These are phyloP conservation scores for Panicum virgatum DNA, from an alignment of 202 grass and related monocot species.

Conservation along the genomic window DNA sequence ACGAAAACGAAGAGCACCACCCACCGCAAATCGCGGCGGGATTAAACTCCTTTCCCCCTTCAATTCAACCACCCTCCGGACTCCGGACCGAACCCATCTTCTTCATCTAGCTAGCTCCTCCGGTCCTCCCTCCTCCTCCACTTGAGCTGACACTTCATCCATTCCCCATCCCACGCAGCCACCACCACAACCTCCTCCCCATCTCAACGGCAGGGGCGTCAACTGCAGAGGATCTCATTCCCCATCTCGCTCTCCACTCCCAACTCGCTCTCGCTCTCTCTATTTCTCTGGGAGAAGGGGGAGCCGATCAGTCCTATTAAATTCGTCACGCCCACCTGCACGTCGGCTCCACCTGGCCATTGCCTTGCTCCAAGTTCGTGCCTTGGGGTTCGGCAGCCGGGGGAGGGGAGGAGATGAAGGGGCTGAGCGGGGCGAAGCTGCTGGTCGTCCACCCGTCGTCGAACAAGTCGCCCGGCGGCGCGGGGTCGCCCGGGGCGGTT, in stretches of 20 bases:
- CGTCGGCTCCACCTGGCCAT: background rate
- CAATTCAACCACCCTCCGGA: conserved; percentile 18
- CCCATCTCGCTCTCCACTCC: conserved; percentile 16
- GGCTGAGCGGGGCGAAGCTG: conserved; percentile 66
- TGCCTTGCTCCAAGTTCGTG: background rate
- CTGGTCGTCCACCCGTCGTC: conserved; percentile 65
- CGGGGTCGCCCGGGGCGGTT: conserved; percentile 32
- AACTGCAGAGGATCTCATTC: too few relatives aligned
- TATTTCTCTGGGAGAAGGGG: background rate
- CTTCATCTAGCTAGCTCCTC: conserved; percentile 14
- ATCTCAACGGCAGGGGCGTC: too few relatives aligned
- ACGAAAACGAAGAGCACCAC: conserved; percentile 28
- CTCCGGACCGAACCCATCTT: conserved; percentile 25
- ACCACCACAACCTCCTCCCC: conserved; percentile 12
- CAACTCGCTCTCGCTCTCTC: background rate
- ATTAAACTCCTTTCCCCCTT: conserved; percentile 6
- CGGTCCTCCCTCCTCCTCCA: background rate
- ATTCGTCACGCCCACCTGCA: background rate
- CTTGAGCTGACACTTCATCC: conserved; percentile 31
- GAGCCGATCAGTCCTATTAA: conserved; percentile 19
- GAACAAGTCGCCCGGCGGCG: conserved; percentile 39
- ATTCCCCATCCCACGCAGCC: background rate
- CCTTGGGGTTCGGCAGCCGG: background rate
- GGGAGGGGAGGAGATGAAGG: conserved; percentile 59
- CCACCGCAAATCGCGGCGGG: conserved; percentile 47